Conservation (phyloP, 768 basidiomycete genomes). For the Kwoniella sp. region DNA sequence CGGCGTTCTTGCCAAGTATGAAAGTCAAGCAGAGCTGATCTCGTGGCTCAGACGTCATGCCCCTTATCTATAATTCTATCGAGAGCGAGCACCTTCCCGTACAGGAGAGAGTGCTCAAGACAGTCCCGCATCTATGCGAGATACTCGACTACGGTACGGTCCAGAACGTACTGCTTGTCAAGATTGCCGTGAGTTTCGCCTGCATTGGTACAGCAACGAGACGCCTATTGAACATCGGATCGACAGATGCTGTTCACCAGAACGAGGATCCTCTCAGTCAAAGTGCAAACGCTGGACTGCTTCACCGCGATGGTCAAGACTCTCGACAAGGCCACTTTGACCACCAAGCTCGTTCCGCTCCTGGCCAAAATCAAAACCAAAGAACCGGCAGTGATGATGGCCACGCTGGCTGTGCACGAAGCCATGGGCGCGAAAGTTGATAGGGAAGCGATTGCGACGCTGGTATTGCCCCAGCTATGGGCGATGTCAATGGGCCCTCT, state of each 20-base stretch:
- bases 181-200: slow-evolving; percentile 69
- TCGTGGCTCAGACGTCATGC: slow-evolving; percentile 71
- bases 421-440: slow-evolving; percentile 95
- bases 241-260: slow-evolving; percentile 84
- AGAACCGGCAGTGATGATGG: slow-evolving; percentile 93
- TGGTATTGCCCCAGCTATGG: slow-evolving; percentile 89
- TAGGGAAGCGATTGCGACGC: slow-evolving; percentile 80
- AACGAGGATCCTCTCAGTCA: slow-evolving; percentile 82
- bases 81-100: slow-evolving; percentile 91
- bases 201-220: background rate
- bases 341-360: slow-evolving; percentile 90
- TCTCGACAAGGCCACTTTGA: slow-evolving; percentile 60
- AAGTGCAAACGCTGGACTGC: slow-evolving; percentile 58
- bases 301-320: slow-evolving; percentile 49
- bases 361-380: slow-evolving; percentile 93
- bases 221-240: slow-evolving; percentile 7
- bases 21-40: too few species aligned
- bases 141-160: slow-evolving; percentile 93
- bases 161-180: slow-evolving; percentile 80
- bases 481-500: slow-evolving; percentile 91
- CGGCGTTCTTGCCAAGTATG: background rate
- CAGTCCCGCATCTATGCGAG: slow-evolving; percentile 83
- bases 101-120: slow-evolving; percentile 81
- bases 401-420: slow-evolving; percentile 82
- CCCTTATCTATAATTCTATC: slow-evolving; percentile 89